These are phyloP conservation scores for Lodderomyces orthopsilosis DNA, from an alignment of 1,139 yeast genomes.

Conservation along the genomic window DNA sequence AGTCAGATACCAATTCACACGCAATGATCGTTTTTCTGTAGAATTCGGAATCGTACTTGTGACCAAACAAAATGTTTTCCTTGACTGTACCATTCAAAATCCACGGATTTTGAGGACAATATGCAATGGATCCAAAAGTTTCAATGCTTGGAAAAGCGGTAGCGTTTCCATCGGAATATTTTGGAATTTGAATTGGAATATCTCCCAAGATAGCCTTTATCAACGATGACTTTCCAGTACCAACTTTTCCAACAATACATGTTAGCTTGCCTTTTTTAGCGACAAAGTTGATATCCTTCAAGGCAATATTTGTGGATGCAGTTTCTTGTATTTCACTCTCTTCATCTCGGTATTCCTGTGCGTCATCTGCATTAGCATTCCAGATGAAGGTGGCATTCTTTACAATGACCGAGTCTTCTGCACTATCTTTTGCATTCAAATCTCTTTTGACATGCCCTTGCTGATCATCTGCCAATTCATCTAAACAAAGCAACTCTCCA, in stretches of 20 bases:
- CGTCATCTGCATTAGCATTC: constrained; percentile 11
- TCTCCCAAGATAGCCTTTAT: constrained; percentile 62
- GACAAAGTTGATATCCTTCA: constrained; percentile 47
- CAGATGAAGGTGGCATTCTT: constrained; percentile 20
- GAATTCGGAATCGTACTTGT: constrained; percentile 26
- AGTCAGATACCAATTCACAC: constrained; percentile 34
- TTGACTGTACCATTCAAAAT: constrained; percentile 37
- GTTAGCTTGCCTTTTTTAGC: constrained; percentile 59
- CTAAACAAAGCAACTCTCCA: constrained; percentile 28
- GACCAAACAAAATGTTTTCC: constrained; percentile 40
- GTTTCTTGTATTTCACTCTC: constrained; percentile 23
- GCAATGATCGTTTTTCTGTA: constrained; percentile 29
- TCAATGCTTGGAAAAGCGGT: constrained; percentile 28
- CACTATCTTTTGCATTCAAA: constrained; percentile 31
- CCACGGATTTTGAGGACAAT: constrained; percentile 36
- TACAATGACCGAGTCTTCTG: constrained; percentile 16
- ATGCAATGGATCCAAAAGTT: constrained; percentile 25
- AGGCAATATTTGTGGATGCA: constrained; percentile 33
- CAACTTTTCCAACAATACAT: constrained; percentile 78
- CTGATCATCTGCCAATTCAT: constrained; percentile 46
- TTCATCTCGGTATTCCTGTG: constrained; percentile 15
- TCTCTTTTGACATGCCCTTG: constrained; percentile 63
- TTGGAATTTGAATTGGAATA: constrained; percentile 18
- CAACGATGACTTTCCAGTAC: constrained; percentile 41
- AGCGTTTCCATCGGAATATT: constrained; percentile 7